Percentiles rank a stretch among this genome's conserved stretches.
Conservation (phyloP, 177 flowering plant species). For the Vitis hybrid region DNA sequence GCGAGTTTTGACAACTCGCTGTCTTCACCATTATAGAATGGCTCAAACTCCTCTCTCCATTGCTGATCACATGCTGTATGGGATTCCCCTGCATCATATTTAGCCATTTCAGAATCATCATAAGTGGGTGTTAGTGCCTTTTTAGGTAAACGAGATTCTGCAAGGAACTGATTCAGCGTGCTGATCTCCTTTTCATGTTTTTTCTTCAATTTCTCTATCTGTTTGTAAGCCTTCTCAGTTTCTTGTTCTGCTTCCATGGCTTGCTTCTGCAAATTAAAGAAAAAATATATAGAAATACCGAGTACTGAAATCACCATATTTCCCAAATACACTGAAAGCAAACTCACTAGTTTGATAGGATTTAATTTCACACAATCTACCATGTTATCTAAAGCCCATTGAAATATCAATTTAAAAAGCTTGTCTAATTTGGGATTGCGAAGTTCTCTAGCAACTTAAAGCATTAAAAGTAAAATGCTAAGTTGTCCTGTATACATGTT, state of each 20-base stretch:
- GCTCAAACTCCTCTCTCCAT: constrained; percentile 73
- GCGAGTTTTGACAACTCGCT: constrained; percentile 47
- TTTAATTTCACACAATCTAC: too few relatives aligned
- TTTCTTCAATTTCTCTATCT: constrained; percentile 62
- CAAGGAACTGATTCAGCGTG: constrained; percentile 45
- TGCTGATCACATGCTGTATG: constrained; percentile 34
- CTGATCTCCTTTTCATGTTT: constrained; percentile 57
- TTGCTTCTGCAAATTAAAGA: constrained; percentile 6
- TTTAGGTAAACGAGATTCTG: constrained; percentile 57
- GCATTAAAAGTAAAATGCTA: too few relatives aligned
- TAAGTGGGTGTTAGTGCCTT: constrained; percentile 37
- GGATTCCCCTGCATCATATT: constrained; percentile 38
- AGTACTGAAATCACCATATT: too few relatives aligned
- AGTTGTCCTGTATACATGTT: too few relatives aligned
- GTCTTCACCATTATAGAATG: constrained; percentile 49
- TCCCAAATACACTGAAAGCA: too few relatives aligned
- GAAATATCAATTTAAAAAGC: too few relatives aligned
- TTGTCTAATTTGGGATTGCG: too few relatives aligned
- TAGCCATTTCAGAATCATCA: constrained; percentile 26
- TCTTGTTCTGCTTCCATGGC: constrained; percentile 67
- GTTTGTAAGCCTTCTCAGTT: constrained; percentile 50
- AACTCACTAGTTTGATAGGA: too few relatives aligned
- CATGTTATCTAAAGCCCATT: too few relatives aligned
- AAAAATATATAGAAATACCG: neutral
- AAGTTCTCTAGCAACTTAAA: too few relatives aligned